These are phyloP conservation scores for Lactarius evosmus DNA, from an alignment of 768 basidiomycete genomes.

Conservation along the genomic window DNA sequence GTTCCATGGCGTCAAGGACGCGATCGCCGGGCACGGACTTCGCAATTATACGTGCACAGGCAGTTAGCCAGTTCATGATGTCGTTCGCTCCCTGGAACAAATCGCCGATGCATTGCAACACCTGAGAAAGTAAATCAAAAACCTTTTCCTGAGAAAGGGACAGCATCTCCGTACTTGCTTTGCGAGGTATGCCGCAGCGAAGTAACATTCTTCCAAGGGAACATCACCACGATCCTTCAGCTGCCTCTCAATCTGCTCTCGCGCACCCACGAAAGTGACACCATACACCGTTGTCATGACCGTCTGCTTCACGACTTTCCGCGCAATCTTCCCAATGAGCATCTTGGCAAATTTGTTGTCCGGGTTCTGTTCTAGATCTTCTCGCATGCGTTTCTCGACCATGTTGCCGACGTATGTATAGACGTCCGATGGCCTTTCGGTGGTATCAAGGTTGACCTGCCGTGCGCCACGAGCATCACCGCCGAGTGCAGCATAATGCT, in stretches of 20 bases:
- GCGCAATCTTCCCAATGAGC: conserved; percentile 72
- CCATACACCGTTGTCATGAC: conserved; percentile 99
- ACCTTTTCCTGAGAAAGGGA: neutral
- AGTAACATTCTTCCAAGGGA: conserved; percentile 69
- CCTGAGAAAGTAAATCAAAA: conserved; percentile 37
- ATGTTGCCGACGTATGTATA: conserved; percentile 88
- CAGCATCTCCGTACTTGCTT: conserved; percentile 49
- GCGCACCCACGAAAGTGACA: conserved; percentile 92
- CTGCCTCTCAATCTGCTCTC: conserved; percentile 92
- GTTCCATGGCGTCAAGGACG: conserved; percentile 44
- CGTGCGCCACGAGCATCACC: conserved; percentile 84
- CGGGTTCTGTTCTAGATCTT: conserved; percentile 45
- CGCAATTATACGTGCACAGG: conserved; percentile 78
- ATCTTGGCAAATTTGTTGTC: conserved; percentile 51
- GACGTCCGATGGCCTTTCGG: conserved; percentile 89
- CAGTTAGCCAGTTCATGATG: conserved; percentile 89
- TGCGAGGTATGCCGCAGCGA: conserved; percentile 74
- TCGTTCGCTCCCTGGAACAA: conserved; percentile 88
- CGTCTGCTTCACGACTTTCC: conserved; percentile 98
- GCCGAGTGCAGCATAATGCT: conserved; percentile 97
- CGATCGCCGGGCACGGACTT: conserved; percentile 80
- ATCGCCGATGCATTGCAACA: conserved; percentile 81
- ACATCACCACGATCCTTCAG: conserved; percentile 73
- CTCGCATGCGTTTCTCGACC: conserved; percentile 65
- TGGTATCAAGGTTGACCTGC: conserved; percentile 87